These are phyloP conservation scores for Hibiscus tridactylites DNA, from an alignment of 345 rosid species.

Conservation along the genomic window DNA sequence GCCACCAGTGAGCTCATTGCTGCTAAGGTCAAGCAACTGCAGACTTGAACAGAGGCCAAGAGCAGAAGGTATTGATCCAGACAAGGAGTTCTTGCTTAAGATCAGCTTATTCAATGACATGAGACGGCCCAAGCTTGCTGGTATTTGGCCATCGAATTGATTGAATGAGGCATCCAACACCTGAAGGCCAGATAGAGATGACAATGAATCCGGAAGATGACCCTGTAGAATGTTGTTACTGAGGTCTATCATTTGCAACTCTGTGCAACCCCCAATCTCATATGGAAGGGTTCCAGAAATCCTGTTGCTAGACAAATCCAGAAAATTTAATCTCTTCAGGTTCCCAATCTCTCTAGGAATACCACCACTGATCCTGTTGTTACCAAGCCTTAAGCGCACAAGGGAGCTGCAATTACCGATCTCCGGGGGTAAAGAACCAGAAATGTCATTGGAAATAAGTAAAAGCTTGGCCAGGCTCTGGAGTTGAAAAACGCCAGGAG, in stretches of 20 bases:
- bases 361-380: constrained; percentile 56
- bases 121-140: constrained; percentile 67
- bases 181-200: constrained; percentile 59
- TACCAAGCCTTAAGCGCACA: constrained; percentile 67
- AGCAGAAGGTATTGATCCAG: constrained; percentile 65
- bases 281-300: constrained; percentile 58
- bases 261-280: constrained; percentile 64
- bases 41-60: constrained; percentile 70
- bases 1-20: constrained; percentile 60
- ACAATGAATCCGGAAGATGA: constrained; percentile 50
- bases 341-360: constrained; percentile 63
- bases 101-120: constrained; percentile 59
- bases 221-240: constrained; percentile 69
- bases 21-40: constrained; percentile 82
- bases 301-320: constrained; percentile 67
- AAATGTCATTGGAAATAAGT: constrained; percentile 62
- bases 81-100: constrained; percentile 51
- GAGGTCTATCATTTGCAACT: constrained; percentile 75
- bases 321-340: constrained; percentile 59
- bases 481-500: constrained; percentile 69
- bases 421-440: constrained; percentile 58
- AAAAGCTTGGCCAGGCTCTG: constrained; percentile 71
- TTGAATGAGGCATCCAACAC: constrained; percentile 71
- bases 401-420: constrained; percentile 71
- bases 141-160: constrained; percentile 48